Conservation (phyloP, 176 grass and related monocot species). For the Melocanna baccifera region DNA sequence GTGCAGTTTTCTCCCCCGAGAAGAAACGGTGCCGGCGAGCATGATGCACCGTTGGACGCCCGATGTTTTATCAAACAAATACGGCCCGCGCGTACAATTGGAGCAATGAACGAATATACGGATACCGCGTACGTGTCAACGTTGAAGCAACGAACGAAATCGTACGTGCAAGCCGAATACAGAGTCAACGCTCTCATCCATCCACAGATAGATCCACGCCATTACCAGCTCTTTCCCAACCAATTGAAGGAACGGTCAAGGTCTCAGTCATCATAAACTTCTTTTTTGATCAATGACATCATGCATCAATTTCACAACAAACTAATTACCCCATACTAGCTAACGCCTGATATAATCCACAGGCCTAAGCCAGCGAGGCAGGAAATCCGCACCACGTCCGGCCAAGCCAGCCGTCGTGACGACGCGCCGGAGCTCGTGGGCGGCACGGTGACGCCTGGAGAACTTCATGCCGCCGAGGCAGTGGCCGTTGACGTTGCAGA, state of each 20-base stretch:
- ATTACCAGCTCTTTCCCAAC: not conserved
- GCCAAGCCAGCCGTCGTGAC: not conserved
- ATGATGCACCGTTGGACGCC: too few relatives aligned
- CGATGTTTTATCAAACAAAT: too few relatives aligned
- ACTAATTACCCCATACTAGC: not conserved
- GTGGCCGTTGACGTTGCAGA: conserved; percentile 70
- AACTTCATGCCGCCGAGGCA: conserved; percentile 83
- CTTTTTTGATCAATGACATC: not conserved
- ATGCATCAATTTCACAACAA: not conserved
- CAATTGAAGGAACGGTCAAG: not conserved
- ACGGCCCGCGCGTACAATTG: too few relatives aligned
- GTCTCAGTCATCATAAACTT: conserved; percentile 7
- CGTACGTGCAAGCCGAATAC: not conserved
- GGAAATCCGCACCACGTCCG: not conserved
- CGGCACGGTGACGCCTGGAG: conserved; percentile 38
- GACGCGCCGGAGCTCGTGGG: conserved; percentile 24
- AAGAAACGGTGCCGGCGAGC: too few relatives aligned
- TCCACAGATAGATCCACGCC: not conserved
- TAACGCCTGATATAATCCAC: not conserved
- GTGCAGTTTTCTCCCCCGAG: too few relatives aligned
- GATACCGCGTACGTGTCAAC: too few relatives aligned
- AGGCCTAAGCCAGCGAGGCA: conserved; percentile 10
- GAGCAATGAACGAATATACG: not conserved
- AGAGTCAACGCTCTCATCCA: not conserved
- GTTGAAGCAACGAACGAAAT: not conserved